Conservation (phyloP, 331 rosid species). For the Malus hybrid region DNA sequence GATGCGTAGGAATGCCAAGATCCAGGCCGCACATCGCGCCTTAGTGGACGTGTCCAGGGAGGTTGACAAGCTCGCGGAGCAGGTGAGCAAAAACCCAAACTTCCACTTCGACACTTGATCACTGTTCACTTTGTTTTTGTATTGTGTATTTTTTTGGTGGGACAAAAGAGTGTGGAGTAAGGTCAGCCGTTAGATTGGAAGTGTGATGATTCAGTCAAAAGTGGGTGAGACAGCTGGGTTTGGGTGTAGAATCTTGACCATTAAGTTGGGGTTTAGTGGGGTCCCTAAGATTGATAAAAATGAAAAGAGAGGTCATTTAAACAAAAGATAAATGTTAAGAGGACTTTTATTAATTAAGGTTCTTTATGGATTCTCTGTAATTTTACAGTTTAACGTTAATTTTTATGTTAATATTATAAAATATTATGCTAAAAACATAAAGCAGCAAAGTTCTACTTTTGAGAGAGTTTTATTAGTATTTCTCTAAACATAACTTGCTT, state of each 20-base stretch:
- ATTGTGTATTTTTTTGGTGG: not conserved
- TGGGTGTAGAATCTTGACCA: not conserved
- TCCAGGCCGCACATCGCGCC: conserved; percentile 52
- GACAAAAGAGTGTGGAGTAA: not conserved
- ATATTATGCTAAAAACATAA: no score
- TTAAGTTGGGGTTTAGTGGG: not conserved
- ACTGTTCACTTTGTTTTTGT: not conserved
- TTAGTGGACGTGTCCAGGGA: conserved; percentile 36
- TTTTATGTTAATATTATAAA: rapidly evolving
- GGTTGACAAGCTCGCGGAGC: conserved; percentile 52
- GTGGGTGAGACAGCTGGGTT: not conserved
- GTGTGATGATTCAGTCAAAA: not conserved
- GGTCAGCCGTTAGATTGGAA: not conserved
- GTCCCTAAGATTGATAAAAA: not conserved
- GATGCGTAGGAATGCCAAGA: conserved; percentile 55
- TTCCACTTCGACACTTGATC: not conserved
- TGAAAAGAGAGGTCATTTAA: not conserved
- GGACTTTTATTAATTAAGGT: rapidly evolving
- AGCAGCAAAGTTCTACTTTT: rapidly evolving
- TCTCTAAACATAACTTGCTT: no score
- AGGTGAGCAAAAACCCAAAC: conserved; percentile 23
- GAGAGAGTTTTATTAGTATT: no score
- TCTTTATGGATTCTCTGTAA: rapidly evolving
- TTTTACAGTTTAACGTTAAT: rapidly evolving
- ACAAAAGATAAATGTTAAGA: no score